Evolutionary conservation across 768 basidiomycete genomes (phyloP), one percentile per base, ranked within the genome.

Genomic region (Pleurotus tuoliensis): DNA sequence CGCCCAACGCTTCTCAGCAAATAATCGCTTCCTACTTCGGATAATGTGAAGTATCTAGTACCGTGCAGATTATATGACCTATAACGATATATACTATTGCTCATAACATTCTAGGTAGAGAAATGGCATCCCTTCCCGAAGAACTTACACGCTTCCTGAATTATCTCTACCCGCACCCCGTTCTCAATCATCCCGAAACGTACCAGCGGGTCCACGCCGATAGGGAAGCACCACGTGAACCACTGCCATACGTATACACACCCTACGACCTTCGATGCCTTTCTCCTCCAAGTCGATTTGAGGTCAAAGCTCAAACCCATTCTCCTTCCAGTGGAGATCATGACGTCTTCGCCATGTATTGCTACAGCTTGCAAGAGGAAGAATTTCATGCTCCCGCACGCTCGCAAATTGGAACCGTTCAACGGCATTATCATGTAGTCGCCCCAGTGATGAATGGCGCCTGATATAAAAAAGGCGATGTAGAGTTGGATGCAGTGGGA

Each of bases 401-500:
- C 30, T 30, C 7, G 30, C 7, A 30, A 3, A 9, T 9, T 6
- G 16, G 61, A 52, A 16, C 54, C 18, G 25, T 58, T 12, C 18
- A 37, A 16, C 27, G 44, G 22, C 38, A 56, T 38, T 22, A 64
- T 51, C 59, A 59, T 64, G 44, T 59, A 57, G 45, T 69, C 67
- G 11, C 62, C 65, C 51, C 57, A 52, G 27, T 49, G 40, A 48
- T 74, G 72, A 9, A 69, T 38, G 4, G 72, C 18, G 3, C 66
- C 69, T 1, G 73, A 72, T 7, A 73, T 50, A n/a, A 65, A 27
- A 59, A 73, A 73, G 8, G 62, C 71, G 25, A 62, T 58, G 55
- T 69, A 69, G 6, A 73, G 60, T 47, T 73, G 71, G 11, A 58
- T 60, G 51, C 66, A 67, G 0, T 61, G 59, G n/a, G 60, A 41